Base-by-base conservation (phyloP, 2,329 filamentous ascomycete genomes). In the Verticillium dahliae region DNA sequence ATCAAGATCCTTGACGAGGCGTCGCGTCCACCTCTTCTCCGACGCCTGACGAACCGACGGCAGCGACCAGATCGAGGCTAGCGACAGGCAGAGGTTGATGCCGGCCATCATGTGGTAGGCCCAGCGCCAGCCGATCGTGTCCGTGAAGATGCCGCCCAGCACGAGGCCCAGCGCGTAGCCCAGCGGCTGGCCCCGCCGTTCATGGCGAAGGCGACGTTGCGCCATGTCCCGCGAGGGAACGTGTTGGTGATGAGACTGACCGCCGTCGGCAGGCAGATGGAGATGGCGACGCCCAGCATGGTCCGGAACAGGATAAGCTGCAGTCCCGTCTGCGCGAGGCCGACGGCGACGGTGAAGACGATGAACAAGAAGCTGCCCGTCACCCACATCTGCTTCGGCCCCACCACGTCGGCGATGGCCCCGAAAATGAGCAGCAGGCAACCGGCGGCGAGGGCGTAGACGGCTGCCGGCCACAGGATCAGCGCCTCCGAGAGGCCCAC, bases 81-180 rank as follows among this genome's bases (percentile, higher is more conserved):
- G 65, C 4, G 75, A 76, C 3, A 78, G 65, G 31, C 67, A 70
- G 9, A 77, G 64, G 41, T 73, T 75, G 15, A 81, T 66, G 1
- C 71, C 68, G 4, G 70, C 74, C 65, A 70, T 70, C 60, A 78
- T 68, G 57, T 77, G 80, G 35, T 78, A 83, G 0, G 74, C 73
- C 66, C 75, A 77, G 5, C 80, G 69, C 80, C 81, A 83, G 3
- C 79, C 80, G 6, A 77, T 73, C 0, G 73, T 76, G 56, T 82
- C 76, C 6, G 77, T 74, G 60, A 84, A 76, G 5, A 84, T 69
- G 18, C 81, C 81, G 6, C 79, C 80, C 0, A 83, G 71, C 0
- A 84, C 78, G 1, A 84, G 65, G 0, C 81, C 81, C 0, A 81
- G 62, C 0, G 80, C 78, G 56, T 81, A 83, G 0, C 81, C 80